Evolutionary conservation across 106 monocot genomes (phyloP).

Genomic region (Allium cepa): DNA sequence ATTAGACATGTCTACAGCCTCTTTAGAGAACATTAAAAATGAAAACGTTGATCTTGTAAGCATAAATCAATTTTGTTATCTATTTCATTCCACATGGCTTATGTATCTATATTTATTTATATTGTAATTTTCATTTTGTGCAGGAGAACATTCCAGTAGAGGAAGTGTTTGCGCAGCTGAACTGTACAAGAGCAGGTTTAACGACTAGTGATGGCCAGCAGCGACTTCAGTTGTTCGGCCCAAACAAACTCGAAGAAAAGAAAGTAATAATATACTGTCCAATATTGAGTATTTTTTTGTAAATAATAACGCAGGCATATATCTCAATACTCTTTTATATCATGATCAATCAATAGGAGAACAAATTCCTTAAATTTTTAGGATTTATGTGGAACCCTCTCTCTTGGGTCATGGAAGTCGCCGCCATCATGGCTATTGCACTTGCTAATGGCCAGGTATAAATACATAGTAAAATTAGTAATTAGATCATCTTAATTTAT

Average conservation of each 20-base stretch:
- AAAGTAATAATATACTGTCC: slow-evolving; percentile 16
- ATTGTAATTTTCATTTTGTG: background rate
- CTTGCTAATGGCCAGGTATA: slow-evolving; percentile 45
- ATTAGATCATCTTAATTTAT: background rate
- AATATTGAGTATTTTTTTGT: background rate
- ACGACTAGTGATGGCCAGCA: slow-evolving; percentile 23
- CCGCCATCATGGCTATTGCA: slow-evolving; percentile 53
- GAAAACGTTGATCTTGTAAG: slow-evolving; percentile 29
- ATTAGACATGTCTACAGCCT: slow-evolving; percentile 1
- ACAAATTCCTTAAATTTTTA: slow-evolving; percentile 47
- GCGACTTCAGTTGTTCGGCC: slow-evolving; percentile 61
- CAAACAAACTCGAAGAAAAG: slow-evolving; percentile 95
- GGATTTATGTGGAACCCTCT: slow-evolving; percentile 65
- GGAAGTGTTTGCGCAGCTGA: slow-evolving; percentile 33
- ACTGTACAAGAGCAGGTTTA: slow-evolving; percentile 28
- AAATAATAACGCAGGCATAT: no score
- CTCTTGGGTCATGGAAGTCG: slow-evolving; percentile 49
- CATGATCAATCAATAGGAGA: slow-evolving; percentile 24
- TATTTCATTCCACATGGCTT: background rate
- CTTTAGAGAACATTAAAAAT: slow-evolving; percentile 19
- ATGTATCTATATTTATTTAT: background rate
- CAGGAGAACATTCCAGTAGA: slow-evolving; percentile 36
- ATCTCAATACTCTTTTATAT: background rate
- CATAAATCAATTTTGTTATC: slow-evolving; percentile 39
- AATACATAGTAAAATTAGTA: no score